Evolutionary conservation across 139 green algal species (phyloP).

Genomic region (Pleodorina starrii): DNA sequence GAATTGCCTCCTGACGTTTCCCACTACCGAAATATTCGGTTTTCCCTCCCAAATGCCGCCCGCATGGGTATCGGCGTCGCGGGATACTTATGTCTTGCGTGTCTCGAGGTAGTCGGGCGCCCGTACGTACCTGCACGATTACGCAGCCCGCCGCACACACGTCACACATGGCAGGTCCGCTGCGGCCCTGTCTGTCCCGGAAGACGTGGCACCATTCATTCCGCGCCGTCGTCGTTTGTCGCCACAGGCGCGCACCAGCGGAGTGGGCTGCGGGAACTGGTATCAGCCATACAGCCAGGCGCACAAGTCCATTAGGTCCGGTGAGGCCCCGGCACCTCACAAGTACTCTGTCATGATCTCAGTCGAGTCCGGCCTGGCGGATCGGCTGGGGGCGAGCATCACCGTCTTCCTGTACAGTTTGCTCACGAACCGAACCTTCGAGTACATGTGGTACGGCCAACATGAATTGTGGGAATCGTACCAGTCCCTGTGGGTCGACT

Average conservation of each 20-base stretch:
- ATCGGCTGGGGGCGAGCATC: conserved; percentile 1
- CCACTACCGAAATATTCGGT: no score
- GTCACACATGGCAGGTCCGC: no score
- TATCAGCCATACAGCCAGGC: background rate
- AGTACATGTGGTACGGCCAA: conserved; percentile 28
- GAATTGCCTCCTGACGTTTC: no score
- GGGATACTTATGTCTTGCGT: no score
- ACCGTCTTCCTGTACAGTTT: conserved; percentile 1
- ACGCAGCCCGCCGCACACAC: no score
- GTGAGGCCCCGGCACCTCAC: background rate
- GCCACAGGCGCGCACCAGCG: background rate
- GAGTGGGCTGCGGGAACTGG: background rate
- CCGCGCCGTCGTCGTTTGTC: no score
- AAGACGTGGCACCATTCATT: no score
- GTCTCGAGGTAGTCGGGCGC: no score
- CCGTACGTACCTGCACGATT: no score
- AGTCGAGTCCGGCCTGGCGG: background rate
- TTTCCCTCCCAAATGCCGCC: no score
- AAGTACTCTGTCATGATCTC: conserved; percentile 5
- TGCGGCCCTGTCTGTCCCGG: no score
- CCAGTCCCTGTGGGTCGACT: conserved; percentile 1
- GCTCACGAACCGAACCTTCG: background rate
- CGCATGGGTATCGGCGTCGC: no score
- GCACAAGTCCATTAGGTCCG: background rate
- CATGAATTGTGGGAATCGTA: background rate